phyloP scores from a whole-genome alignment of 2,329 filamentous ascomycete genomes.

The Exophiala aquamarina region DNA sequence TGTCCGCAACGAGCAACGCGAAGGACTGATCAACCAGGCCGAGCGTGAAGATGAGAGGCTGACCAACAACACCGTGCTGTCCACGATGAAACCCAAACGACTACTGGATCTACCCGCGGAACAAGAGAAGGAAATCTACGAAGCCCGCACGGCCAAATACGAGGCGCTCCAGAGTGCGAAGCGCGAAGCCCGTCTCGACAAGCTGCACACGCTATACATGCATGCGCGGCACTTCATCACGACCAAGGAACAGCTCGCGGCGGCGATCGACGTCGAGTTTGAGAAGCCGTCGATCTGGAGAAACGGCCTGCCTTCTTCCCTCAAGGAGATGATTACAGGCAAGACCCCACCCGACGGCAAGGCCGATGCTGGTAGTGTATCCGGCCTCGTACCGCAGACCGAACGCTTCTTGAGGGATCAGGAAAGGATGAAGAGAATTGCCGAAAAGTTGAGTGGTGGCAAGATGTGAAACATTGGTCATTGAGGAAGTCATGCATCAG shows the following conservation, averaged over 20 bases:
- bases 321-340: constrained; percentile 45
- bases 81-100: constrained; percentile 50
- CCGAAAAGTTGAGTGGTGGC: constrained; percentile 67
- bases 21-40: constrained; percentile 59
- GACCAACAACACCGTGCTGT: constrained; percentile 66
- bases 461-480: constrained; percentile 48
- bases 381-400: constrained; percentile 21
- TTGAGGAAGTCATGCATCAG: too few species aligned
- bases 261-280: constrained; percentile 74
- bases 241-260: constrained; percentile 72
- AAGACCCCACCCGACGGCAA: neutral
- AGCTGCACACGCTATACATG: constrained; percentile 85
- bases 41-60: constrained; percentile 75
- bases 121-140: constrained; percentile 40
- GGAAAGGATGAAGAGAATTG: constrained; percentile 62
- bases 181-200: constrained; percentile 63
- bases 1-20: constrained; percentile 51
- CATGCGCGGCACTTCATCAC: constrained; percentile 86
- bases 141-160: constrained; percentile 35
- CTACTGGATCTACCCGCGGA: constrained; percentile 15
- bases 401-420: constrained; percentile 39
- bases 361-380: neutral
- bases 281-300: constrained; percentile 56
- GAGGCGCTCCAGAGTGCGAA: constrained; percentile 51
- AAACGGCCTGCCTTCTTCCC: constrained; percentile 47